phyloP scores from a whole-genome alignment of 768 basidiomycete genomes.

The Russula olivacea region DNA sequence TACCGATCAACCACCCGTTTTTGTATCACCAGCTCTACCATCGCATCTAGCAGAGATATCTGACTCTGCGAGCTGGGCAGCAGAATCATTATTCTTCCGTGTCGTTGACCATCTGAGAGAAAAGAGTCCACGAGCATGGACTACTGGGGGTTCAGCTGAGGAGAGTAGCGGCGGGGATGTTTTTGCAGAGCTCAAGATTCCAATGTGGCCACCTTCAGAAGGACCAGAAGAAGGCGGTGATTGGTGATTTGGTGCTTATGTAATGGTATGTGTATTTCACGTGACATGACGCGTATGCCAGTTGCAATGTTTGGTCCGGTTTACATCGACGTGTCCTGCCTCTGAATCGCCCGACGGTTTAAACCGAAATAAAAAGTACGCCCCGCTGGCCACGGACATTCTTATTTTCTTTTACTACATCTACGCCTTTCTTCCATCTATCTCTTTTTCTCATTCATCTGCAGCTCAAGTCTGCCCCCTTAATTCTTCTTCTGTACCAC shows the following conservation, averaged over 20 bases:
- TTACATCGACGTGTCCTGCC: neutral
- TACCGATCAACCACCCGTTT: neutral
- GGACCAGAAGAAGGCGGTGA: slow-evolving; percentile 5
- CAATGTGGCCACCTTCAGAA: slow-evolving; percentile 23
- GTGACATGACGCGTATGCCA: slow-evolving; percentile 18
- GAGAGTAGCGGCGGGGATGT: slow-evolving; percentile 14
- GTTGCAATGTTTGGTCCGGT: slow-evolving; percentile 2
- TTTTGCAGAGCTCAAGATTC: slow-evolving; percentile 23
- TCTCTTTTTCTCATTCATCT: slow-evolving; percentile 9
- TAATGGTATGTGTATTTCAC: neutral
- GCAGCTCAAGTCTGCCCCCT: slow-evolving; percentile 15
- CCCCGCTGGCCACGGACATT: slow-evolving; percentile 7
- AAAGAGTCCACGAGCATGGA: slow-evolving; percentile 15
- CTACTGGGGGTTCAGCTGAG: neutral
- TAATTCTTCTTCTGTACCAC: slow-evolving; percentile 2
- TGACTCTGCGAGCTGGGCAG: slow-evolving; percentile 20
- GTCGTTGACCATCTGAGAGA: slow-evolving; percentile 14
- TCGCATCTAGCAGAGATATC: slow-evolving; percentile 12
- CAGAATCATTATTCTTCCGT: slow-evolving; percentile 23
- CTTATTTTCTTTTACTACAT: slow-evolving; percentile 13
- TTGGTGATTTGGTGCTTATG: neutral
- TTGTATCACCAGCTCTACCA: slow-evolving; percentile 14
- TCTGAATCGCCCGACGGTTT: slow-evolving; percentile 7
- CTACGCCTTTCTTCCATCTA: slow-evolving; percentile 7
- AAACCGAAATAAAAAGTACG: slow-evolving; percentile 3